A percentile compares a stretch with the other conserved stretches of the same genome.
These are phyloP conservation scores for Dillenia suffruticosa DNA, from an alignment of 164 flowering plant species.

Conservation along the genomic window DNA sequence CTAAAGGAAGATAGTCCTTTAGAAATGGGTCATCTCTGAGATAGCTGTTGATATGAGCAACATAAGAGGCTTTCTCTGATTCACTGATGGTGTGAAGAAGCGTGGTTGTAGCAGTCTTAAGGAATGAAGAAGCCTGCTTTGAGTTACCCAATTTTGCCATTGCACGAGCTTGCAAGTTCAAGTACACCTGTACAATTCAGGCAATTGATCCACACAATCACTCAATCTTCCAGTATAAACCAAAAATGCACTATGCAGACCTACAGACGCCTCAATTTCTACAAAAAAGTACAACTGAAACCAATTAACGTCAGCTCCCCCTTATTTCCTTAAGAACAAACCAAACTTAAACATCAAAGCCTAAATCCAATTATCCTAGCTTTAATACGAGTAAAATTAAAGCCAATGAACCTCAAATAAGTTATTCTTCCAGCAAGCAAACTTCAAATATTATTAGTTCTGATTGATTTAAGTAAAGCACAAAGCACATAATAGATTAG, in stretches of 20 bases:
- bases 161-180: constrained; percentile 59
- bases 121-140: constrained; percentile 62
- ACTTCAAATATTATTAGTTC: too few species aligned
- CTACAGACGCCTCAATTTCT: too few species aligned
- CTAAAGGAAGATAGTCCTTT: constrained; percentile 70
- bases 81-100: constrained; percentile 76
- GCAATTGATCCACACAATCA: background rate
- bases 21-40: constrained; percentile 82
- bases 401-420: too few species aligned
- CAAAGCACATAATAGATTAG: background rate
- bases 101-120: constrained; percentile 74
- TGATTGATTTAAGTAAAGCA: background rate
- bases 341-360: too few species aligned
- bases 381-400: too few species aligned
- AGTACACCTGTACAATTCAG: constrained; percentile 42
- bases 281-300: too few species aligned
- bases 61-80: constrained; percentile 78
- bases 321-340: too few species aligned
- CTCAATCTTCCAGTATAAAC: constrained; percentile 1
- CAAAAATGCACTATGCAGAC: too few species aligned
- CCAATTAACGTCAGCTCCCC: too few species aligned
- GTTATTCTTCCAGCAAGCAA: too few species aligned
- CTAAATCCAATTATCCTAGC: too few species aligned
- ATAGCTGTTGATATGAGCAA: constrained; percentile 79
- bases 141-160: constrained; percentile 47